phyloP scores from a whole-genome alignment of 176 grass and related monocot genomes.

The Rhipidocladum racemiflorum region DNA sequence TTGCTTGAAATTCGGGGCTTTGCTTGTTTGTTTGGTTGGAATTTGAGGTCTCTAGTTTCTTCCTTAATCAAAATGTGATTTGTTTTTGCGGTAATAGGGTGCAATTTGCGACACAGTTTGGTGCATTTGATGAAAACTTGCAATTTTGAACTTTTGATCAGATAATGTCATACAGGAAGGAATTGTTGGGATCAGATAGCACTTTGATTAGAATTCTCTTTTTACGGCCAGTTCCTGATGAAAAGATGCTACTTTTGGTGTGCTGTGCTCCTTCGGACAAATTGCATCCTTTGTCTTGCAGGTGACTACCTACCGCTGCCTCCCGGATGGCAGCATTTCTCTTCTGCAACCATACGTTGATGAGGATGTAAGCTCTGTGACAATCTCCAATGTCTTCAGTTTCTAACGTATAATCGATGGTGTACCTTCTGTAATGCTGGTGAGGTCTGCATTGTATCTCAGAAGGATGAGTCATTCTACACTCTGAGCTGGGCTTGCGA shows the following conservation, averaged over 20 bases:
- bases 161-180: not conserved
- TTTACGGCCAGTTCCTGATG: not conserved
- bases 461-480: conserved; percentile 90
- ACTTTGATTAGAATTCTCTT: not conserved
- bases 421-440: conserved; percentile 28
- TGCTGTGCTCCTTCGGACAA: not conserved
- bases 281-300: conserved; percentile 27
- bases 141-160: not conserved
- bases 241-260: not conserved
- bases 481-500: conserved; percentile 89
- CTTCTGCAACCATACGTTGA: conserved; percentile 78
- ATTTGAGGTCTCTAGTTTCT: not conserved
- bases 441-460: conserved; percentile 12
- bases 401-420: not conserved
- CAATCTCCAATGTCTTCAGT: not conserved
- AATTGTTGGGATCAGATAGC: not conserved
- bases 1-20: not conserved
- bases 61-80: not conserved
- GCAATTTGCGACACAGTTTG: not conserved
- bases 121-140: not conserved
- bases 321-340: conserved; percentile 64
- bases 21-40: not conserved
- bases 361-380: conserved; percentile 58
- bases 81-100: not conserved
- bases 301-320: conserved; percentile 81